Conservation (phyloP, 148 eudicot genomes). For the Hydrangea macrophylla region DNA sequence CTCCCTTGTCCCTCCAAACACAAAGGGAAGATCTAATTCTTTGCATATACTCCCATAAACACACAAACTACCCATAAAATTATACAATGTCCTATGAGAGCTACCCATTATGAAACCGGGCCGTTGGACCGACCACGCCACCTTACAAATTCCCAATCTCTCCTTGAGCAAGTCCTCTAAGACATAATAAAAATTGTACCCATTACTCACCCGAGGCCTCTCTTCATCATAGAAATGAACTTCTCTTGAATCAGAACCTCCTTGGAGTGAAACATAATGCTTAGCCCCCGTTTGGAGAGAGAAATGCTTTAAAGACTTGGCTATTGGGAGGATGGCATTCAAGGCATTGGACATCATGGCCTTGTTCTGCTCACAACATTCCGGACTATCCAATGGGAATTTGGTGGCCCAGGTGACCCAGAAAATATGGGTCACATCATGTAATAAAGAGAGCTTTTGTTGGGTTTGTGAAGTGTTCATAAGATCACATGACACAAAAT, state of each 20-base stretch:
- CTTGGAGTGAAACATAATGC: conserved; percentile 60
- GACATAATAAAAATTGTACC: conserved; percentile 66
- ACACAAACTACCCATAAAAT: conserved; percentile 77
- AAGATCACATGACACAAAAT: conserved; percentile 75
- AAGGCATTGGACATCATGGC: conserved; percentile 69
- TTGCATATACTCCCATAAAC: conserved; percentile 74
- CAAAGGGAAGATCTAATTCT: conserved; percentile 63
- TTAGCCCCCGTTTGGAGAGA: conserved; percentile 82
- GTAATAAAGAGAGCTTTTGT: conserved; percentile 46
- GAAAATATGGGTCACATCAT: conserved; percentile 70
- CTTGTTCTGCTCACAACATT: conserved; percentile 76
- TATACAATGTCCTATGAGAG: conserved; percentile 53
- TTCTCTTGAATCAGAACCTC: neutral
- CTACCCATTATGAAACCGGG: conserved; percentile 79
- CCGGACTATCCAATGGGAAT: conserved; percentile 56
- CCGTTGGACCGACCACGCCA: conserved; percentile 76
- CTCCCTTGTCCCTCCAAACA: conserved; percentile 75
- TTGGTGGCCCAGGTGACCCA: conserved; percentile 93
- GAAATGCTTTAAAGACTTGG: conserved; percentile 46
- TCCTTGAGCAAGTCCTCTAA: conserved; percentile 74
- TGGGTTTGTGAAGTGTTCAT: conserved; percentile 43
- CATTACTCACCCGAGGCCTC: conserved; percentile 48
- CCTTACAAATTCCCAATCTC: conserved; percentile 33
- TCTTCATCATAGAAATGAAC: conserved; percentile 42
- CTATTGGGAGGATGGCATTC: conserved; percentile 52